Evolutionary conservation across 2,329 filamentous ascomycete species (phyloP), one percentile per base, ranked within the genome.

Genomic region (Verticillium dahliae): DNA sequence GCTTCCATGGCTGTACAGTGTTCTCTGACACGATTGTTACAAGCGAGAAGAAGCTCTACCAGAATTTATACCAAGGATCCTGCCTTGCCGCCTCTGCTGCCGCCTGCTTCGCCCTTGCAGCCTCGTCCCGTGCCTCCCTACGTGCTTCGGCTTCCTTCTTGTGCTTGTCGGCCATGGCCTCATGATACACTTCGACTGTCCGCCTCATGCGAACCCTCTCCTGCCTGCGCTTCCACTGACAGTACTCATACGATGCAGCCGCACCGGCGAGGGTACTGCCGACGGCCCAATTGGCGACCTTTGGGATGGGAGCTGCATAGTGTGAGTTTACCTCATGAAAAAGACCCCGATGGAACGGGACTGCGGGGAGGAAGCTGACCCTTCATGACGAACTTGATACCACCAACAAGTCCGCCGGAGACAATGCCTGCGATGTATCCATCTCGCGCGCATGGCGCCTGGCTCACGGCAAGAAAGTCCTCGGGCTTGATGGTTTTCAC

Each of bases 191-290:
- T 71, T 96, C 91, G 61, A 96, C 89, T 4, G 90, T 90, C 66
- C 92, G 82, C 73, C 90, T 90, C 87, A 99, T 94, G 65, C 91
- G 90, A 64, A 88, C 85, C 68, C 88, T 85, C 75, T 98, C 94
- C 63, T 89, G 82, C 57, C 85, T 81, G 62, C 92, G 83, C 64
- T 85, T 83, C 67, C 87, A 88, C 70, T 92, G 87, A 76, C 94
- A 98, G 70, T 90, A 92, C 75, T 97, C 91, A 76, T 92, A 95
- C 58, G 89, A 88, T 35, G 83, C 81, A 56, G 90, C 79, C n/a
- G 90, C 88, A 6, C 84, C 84, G 22, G 89, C 72, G 31, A 88
- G 80, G 73, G 95, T 96, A 39, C 86, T 81, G 6, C 87, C 90
- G 6, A 95, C 92, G 0, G 92, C 92, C 90, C 91, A 96, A 70